Evolutionary conservation across 345 rosid genomes (phyloP), one percentile per base, ranked within the genome.

Genomic region (Aquilaria sinensis): DNA sequence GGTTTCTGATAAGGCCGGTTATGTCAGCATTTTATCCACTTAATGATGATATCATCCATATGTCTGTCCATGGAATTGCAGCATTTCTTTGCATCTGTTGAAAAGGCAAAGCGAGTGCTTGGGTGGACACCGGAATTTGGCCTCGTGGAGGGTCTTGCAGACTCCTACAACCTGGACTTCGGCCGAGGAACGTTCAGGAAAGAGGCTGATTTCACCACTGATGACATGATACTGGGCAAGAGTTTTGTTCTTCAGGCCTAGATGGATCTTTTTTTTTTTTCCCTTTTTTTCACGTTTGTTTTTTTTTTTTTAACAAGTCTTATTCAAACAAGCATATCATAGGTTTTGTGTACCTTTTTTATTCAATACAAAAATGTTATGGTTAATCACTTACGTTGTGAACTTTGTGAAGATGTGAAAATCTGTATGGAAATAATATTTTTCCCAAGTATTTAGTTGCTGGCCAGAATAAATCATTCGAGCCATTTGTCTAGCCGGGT

Each of bases 71-170:
- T 6, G 0, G 31, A 14, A 51, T 5, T 86, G 87, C 87, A 94
- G 99, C 97, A 94, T 81, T 94, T 80, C 91, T 90, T 94, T 62
- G 96, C 97, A 16, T 88, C 99, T 1, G 63, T 94, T 6, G 97
- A 88, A 63, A 93, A 90, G 69, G 99, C 95, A 53, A 88, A 86
- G 81, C 85, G 77, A n/a, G 92, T 90, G 9, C 77, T 90, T 0
- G 96, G 99, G 45, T 78, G 78, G 89, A 81, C 75, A 65, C 97
- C 96, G 0, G 92, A 88, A 49, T 90, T 85, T 43, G 83, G 74
- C 77, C 85, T 86, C 52, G 97, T 90, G 50, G 86, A 86, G 64
- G 99, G 97, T n/a, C 99, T 94, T 52, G 64, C 95, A 43, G 99
- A 94, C 78, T 90, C 96, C 29, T 94, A 88, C 89, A 85, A 81